Evolutionary conservation across 345 rosid species (phyloP).

Genomic region (Firmiana major): DNA sequence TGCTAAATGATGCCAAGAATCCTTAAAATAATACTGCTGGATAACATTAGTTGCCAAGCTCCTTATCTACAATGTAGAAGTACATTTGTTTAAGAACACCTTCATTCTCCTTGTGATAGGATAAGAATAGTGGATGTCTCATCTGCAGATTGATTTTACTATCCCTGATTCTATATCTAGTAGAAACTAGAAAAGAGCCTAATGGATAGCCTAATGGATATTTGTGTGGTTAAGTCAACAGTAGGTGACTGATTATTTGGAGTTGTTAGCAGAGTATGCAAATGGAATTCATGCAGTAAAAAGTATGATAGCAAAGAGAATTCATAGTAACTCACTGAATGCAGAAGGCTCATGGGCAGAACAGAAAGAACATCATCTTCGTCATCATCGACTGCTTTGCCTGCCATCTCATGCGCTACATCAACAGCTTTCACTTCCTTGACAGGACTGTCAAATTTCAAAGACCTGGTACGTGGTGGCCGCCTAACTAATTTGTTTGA

Average conservation of each 20-base stretch:
- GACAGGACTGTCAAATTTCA: constrained; percentile 53
- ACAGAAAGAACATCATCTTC: constrained; percentile 49
- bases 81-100: neutral
- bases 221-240: neutral
- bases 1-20: neutral
- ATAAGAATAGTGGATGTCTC: neutral
- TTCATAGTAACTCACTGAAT: constrained; percentile 46
- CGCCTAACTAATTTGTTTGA: constrained; percentile 60
- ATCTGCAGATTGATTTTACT: neutral
- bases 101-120: neutral
- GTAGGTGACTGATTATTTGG: neutral
- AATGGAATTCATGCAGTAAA: constrained; percentile 3
- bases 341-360: constrained; percentile 51
- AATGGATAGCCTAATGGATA: neutral
- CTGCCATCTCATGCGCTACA: constrained; percentile 23
- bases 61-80: neutral
- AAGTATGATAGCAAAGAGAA: neutral
- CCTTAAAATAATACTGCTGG: neutral
- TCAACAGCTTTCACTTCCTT: constrained; percentile 27
- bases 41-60: neutral
- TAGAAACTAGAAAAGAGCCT: neutral
- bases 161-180: neutral
- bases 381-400: constrained; percentile 5
- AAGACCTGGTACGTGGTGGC: constrained; percentile 48
- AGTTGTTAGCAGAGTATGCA: neutral